Base-by-base conservation (phyloP, 257 asterid genomes). In the Buddleja alternifolia region DNA sequence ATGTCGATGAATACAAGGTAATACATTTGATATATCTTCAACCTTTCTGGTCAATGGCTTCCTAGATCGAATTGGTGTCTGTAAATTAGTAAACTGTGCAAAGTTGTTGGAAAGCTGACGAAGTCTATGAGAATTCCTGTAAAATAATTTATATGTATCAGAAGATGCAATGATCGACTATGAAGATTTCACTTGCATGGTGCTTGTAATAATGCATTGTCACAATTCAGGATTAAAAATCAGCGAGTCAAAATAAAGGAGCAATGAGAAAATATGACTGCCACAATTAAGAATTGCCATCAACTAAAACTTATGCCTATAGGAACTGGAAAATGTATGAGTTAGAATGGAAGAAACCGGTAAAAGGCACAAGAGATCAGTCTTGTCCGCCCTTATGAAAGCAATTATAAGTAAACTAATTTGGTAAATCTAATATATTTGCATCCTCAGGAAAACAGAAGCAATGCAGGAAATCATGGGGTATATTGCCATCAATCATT, bases 41-140 rank as follows among this genome's bases (percentile, higher is more conserved):
- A 94, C 99, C 96, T 87, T 91, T 78, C 90, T 77, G 12, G 97
- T 91, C 83, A 89, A 60, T 46, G 96, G 96, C 86, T 80, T 91
- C 82, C 95, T 86, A 23, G 97, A 78, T 57, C 92, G 85, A 56
- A 78, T 54, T 56, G 96, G 84, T 53, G 89, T 57, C 67, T 77
- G 86, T 75, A 94, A 75, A 72, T 85, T 94, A 75, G 81, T 94
- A 80, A 94, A 91, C 75, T 94, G 99, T 0, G 96, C 76, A 75
- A 94, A 91, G 66, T 80, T 87, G 83, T 74, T 89, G 67, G 99
- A 94, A 55, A 94, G 88, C 64, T 91, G 99, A 64, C 96, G 95
- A 75, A 94, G 90, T 67, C 97, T 84, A 34, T 85, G 81, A 0
- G 89, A 45, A 70, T 51, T 83, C 88, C 97, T 91, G 85, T 42